Evolutionary conservation across 176 grass and related monocot genomes (phyloP).

Genomic region (Hordeum marinum): DNA sequence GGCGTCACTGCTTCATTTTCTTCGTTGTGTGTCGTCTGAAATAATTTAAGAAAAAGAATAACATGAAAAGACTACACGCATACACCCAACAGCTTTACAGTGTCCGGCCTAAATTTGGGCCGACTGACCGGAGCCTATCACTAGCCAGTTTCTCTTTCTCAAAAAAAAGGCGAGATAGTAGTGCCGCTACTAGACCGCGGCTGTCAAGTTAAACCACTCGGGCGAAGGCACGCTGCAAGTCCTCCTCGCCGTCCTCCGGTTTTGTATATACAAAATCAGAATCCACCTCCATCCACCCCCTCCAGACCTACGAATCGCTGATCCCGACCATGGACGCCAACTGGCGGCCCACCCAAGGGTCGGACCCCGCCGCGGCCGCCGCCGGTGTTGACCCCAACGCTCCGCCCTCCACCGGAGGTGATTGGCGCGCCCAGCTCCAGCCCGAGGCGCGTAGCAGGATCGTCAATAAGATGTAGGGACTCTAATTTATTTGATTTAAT

Average conservation of each 20-base stretch:
- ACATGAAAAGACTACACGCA: no score
- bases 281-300: not conserved
- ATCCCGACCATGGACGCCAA: conserved; percentile 15
- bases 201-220: conserved; percentile 1
- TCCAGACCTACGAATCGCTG: not conserved
- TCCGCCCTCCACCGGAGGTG: conserved; percentile 10
- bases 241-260: not conserved
- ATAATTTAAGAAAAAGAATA: no score
- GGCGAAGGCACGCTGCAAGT: not conserved
- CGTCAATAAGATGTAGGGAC: conserved; percentile 73
- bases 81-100: no score
- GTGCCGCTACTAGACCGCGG: not conserved
- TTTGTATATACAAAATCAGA: not conserved
- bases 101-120: no score
- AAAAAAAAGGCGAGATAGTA: no score
- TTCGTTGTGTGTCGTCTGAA: no score
- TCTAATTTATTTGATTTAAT: not conserved
- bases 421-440: conserved; percentile 75
- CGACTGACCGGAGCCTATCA: no score
- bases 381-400: conserved; percentile 27
- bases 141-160: no score
- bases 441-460: conserved; percentile 65
- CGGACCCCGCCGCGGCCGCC: conserved; percentile 13
- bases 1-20: no score
- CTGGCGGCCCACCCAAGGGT: conserved; percentile 47